Conservation (phyloP, 2,329 filamentous ascomycete genomes). For the Aspergillus neotritici region DNA sequence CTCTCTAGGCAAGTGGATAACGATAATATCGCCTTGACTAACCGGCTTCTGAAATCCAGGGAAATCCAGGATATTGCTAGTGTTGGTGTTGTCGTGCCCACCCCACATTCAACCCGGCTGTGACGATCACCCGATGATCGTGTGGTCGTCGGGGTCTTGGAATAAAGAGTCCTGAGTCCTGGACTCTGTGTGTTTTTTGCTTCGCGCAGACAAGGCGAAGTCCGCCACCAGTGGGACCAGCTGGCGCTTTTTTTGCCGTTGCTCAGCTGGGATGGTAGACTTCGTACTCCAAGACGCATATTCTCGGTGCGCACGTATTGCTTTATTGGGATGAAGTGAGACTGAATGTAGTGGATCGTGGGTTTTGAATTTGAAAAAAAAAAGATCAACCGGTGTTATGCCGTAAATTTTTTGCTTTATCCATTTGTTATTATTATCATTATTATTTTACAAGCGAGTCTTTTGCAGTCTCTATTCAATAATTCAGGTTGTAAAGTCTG, state of each 20-base stretch:
- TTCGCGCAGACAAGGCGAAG: no score
- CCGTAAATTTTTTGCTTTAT: no score
- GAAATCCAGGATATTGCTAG: constrained; percentile 7
- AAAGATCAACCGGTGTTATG: not conserved
- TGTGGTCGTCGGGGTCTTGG: not conserved
- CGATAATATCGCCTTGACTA: no score
- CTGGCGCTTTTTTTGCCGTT: constrained; percentile 1
- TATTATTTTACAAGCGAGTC: not conserved
- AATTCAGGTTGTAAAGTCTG: no score
- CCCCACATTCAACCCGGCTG: constrained; percentile 7
- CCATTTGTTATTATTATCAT: not conserved
- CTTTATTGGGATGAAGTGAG: no score
- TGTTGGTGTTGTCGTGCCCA: not conserved
- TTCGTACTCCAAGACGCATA: no score
- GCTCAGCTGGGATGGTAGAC: constrained; percentile 6
- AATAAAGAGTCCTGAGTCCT: no score
- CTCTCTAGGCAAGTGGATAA: no score
- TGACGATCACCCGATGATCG: constrained; percentile 18
- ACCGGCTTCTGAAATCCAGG: constrained; percentile 4
- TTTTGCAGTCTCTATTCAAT: no score
- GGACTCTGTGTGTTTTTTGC: no score
- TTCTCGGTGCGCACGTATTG: no score
- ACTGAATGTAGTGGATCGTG: no score
- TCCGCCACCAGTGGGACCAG: constrained; percentile 4
- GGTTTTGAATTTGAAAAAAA: constrained; percentile 3